Evolutionary conservation across 257 asterid genomes (phyloP).

Genomic region (Lycium ferocissimum): DNA sequence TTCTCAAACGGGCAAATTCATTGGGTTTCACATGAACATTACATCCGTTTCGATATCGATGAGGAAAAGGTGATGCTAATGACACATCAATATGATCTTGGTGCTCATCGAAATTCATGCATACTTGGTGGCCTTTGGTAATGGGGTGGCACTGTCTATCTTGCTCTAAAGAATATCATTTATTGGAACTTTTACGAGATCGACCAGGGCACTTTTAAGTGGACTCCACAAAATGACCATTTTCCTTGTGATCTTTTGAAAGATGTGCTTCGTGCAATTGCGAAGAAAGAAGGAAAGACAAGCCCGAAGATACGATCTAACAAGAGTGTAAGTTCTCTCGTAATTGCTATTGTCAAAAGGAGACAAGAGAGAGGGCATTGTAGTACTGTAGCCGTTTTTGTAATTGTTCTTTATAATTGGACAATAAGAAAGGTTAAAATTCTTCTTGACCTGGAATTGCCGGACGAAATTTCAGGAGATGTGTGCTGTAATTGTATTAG

Average conservation of each 20-base stretch:
- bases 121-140: not conserved
- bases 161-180: not conserved
- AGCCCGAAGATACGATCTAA: not conserved
- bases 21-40: not conserved
- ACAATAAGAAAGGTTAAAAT: not conserved
- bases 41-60: not conserved
- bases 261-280: not conserved
- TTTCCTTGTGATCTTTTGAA: not conserved
- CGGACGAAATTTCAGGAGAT: not conserved
- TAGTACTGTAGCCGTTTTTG: not conserved
- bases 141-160: not conserved
- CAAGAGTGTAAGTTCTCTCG: not conserved
- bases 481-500: not conserved
- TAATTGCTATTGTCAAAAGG: not conserved
- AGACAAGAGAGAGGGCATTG: not conserved
- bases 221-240: not conserved
- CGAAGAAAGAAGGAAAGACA: conserved; percentile 2
- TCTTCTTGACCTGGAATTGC: not conserved
- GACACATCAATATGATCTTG: not conserved
- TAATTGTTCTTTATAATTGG: not conserved
- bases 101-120: not conserved
- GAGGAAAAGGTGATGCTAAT: not conserved
- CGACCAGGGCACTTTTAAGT: not conserved
- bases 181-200: not conserved
- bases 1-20: not conserved